Conservation (phyloP, 306 rosid species). For the Dryas drummondii region DNA sequence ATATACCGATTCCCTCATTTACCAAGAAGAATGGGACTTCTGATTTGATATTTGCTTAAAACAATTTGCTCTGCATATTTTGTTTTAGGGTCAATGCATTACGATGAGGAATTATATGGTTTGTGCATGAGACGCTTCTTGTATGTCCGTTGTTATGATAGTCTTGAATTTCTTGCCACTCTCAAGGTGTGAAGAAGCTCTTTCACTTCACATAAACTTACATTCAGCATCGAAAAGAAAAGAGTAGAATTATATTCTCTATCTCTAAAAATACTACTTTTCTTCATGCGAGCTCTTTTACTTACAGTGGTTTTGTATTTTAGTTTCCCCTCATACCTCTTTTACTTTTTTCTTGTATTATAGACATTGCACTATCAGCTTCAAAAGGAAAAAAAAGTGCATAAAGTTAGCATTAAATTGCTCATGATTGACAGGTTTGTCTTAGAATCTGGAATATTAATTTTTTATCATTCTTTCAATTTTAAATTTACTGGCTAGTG, state of each 20-base stretch:
- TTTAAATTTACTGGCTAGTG: too few species aligned
- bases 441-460: not conserved
- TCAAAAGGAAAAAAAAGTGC: conserved; percentile 51
- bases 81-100: conserved; percentile 23
- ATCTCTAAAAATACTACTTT: not conserved
- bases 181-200: conserved; percentile 58
- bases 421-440: conserved; percentile 86
- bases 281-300: not conserved
- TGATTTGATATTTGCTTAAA: not conserved
- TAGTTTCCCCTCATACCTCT: not conserved
- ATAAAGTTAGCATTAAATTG: conserved; percentile 49
- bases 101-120: conserved; percentile 38
- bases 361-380: conserved; percentile 70
- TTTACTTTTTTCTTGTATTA: conserved; percentile 16
- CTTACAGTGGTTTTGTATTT: not conserved
- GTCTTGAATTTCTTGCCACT: conserved; percentile 77
- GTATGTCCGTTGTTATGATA: conserved; percentile 67
- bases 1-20: not conserved
- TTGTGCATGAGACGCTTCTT: conserved; percentile 75
- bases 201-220: not conserved
- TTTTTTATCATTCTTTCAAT: not conserved
- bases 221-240: not conserved
- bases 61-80: not conserved
- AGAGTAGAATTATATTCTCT: not conserved
- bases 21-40: not conserved